phyloP scores from a whole-genome alignment of 75 land plant species.

The Ceratopteris richardii region DNA sequence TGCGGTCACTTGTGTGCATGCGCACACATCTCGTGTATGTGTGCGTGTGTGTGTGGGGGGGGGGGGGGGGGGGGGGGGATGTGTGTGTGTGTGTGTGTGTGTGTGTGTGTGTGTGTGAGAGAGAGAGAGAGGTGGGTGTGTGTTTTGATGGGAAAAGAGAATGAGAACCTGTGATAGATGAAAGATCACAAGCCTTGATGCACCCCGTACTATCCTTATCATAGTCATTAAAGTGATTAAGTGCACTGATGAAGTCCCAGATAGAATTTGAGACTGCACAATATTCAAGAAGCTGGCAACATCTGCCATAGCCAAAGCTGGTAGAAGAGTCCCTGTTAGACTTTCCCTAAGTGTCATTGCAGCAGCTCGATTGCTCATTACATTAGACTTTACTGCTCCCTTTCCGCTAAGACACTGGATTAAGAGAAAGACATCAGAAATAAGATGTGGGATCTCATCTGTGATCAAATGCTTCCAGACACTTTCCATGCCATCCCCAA shows the following conservation, averaged over 20 bases:
- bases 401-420: constrained; percentile 63
- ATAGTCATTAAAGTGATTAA: constrained; percentile 57
- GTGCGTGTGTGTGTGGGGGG: too few species aligned
- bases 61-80: too few species aligned
- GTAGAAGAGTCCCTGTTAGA: constrained; percentile 59
- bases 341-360: constrained; percentile 47
- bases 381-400: constrained; percentile 13
- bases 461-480: constrained; percentile 62
- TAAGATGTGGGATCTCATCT: constrained; percentile 60
- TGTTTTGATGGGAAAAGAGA: too few species aligned
- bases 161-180: constrained; percentile 75
- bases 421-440: constrained; percentile 71
- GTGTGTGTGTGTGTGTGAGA: too few species aligned
- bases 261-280: constrained; percentile 57
- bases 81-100: too few species aligned
- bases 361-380: constrained; percentile 21
- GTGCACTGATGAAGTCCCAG: constrained; percentile 78
- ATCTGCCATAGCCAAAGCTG: constrained; percentile 76
- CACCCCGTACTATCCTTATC: constrained; percentile 56
- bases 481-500: constrained; percentile 85
- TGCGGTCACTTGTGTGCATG: too few species aligned
- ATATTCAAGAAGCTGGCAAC: constrained; percentile 45
- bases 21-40: too few species aligned
- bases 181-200: constrained; percentile 48
- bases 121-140: too few species aligned